Evolutionary conservation across 768 basidiomycete species (phyloP).

Genomic region (Leccinum disarticulatum): DNA sequence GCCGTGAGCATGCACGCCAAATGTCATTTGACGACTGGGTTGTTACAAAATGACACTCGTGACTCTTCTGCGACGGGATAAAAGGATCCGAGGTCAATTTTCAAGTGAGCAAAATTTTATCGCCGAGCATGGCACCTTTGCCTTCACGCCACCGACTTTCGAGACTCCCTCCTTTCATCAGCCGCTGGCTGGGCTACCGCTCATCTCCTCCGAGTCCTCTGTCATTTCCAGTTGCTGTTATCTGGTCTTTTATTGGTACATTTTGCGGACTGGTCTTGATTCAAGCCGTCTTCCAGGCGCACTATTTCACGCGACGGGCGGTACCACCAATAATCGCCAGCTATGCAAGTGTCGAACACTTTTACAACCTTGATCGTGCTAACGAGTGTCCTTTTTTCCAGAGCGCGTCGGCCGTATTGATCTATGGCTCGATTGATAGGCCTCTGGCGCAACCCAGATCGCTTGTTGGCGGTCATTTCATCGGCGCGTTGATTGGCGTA

Average conservation of each 20-base stretch:
- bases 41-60: not conserved
- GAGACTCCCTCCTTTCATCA: constrained; percentile 3
- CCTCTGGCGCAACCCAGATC: constrained; percentile 55
- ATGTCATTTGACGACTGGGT: not conserved
- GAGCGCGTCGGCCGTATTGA: constrained; percentile 57
- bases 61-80: not conserved
- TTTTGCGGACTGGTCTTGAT: constrained; percentile 50
- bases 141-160: not conserved
- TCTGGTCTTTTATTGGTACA: constrained; percentile 53
- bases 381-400: constrained; percentile 21
- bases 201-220: constrained; percentile 8
- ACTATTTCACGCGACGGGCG: constrained; percentile 45
- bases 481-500: constrained; percentile 45
- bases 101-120: not conserved
- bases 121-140: not conserved
- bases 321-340: constrained; percentile 30
- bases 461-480: constrained; percentile 44
- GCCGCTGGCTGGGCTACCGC: constrained; percentile 16
- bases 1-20: not conserved
- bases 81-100: not conserved
- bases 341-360: constrained; percentile 17
- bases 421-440: constrained; percentile 52
- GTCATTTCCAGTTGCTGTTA: not conserved
- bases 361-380: not conserved
- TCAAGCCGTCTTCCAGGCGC: constrained; percentile 50